phyloP scores from a whole-genome alignment of 805 yeast genomes.

The Blastobotrys chiropterorum region DNA sequence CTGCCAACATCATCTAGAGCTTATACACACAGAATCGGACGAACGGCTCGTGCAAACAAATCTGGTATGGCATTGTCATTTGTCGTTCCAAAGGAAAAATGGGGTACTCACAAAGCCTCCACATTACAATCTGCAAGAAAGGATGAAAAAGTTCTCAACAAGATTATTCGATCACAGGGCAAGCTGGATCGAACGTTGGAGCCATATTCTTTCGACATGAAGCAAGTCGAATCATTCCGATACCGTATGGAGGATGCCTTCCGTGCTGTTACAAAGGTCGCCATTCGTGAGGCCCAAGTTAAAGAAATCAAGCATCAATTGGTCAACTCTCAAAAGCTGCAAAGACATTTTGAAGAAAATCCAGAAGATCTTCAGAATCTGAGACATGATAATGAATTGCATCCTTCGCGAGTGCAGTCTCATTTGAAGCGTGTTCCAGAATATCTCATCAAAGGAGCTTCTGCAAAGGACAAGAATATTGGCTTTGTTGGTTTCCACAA shows the following conservation, averaged over 20 bases:
- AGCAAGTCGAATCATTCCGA: constrained; percentile 90
- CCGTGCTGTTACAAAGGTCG: constrained; percentile 83
- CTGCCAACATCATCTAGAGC: constrained; percentile 84
- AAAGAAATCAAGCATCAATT: constrained; percentile 84
- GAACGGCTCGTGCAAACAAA: constrained; percentile 97
- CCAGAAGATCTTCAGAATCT: constrained; percentile 86
- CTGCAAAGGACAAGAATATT: constrained; percentile 10
- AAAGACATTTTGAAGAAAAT: constrained; percentile 93
- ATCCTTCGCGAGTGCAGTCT: constrained; percentile 71
- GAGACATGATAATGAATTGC: constrained; percentile 87
- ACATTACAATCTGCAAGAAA: constrained; percentile 60
- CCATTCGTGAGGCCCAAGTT: constrained; percentile 88
- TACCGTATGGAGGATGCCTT: constrained; percentile 97
- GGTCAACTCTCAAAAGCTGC: constrained; percentile 80
- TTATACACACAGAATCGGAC: constrained; percentile 89
- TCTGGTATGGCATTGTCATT: constrained; percentile 92
- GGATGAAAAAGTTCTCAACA: constrained; percentile 78
- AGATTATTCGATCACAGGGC: constrained; percentile 71
- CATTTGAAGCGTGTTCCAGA: constrained; percentile 92
- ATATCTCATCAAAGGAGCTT: constrained; percentile 57
- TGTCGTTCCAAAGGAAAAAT: constrained; percentile 74
- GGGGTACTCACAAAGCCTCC: constrained; percentile 85
- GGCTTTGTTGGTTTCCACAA: constrained; percentile 23
- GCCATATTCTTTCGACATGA: constrained; percentile 87
- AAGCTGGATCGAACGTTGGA: constrained; percentile 32